A percentile compares a stretch with the other conserved stretches of the same genome.
Conservation (phyloP, 331 rosid genomes). For the Saraca asoca region DNA sequence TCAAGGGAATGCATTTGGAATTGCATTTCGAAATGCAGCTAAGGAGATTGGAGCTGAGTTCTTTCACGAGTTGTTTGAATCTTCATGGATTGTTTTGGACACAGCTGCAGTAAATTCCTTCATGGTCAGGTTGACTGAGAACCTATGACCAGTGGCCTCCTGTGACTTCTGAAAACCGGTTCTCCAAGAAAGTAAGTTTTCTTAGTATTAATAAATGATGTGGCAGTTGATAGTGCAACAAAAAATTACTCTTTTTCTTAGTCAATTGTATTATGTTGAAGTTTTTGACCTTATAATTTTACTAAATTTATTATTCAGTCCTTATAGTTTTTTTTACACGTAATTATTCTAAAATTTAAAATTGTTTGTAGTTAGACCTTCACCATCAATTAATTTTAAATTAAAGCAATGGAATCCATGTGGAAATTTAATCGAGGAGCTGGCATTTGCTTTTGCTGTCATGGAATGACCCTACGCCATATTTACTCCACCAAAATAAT, state of each 20-base stretch:
- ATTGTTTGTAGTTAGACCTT: too few species aligned
- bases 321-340: too few species aligned
- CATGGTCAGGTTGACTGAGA: conserved; percentile 90
- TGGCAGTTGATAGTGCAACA: conserved; percentile 20
- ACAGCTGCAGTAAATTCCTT: conserved; percentile 73
- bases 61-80: conserved; percentile 93
- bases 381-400: too few species aligned
- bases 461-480: too few species aligned
- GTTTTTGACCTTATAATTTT: conserved; percentile 23
- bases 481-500: too few species aligned
- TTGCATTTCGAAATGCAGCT: conserved; percentile 77
- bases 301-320: too few species aligned
- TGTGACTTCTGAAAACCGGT: conserved; percentile 16
- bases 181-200: conserved; percentile 24
- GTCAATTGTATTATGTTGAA: conserved; percentile 38
- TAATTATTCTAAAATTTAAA: too few species aligned
- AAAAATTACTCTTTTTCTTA: background rate
- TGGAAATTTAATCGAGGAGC: too few species aligned
- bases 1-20: conserved; percentile 87
- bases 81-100: conserved; percentile 89
- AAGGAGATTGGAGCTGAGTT: conserved; percentile 70
- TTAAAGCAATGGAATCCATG: too few species aligned
- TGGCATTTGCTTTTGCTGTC: too few species aligned
- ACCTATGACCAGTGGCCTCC: conserved; percentile 48
- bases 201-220: conserved; percentile 34